Evolutionary conservation across 176 grass and related monocot genomes (phyloP).

Genomic region (Carex littledalei): DNA sequence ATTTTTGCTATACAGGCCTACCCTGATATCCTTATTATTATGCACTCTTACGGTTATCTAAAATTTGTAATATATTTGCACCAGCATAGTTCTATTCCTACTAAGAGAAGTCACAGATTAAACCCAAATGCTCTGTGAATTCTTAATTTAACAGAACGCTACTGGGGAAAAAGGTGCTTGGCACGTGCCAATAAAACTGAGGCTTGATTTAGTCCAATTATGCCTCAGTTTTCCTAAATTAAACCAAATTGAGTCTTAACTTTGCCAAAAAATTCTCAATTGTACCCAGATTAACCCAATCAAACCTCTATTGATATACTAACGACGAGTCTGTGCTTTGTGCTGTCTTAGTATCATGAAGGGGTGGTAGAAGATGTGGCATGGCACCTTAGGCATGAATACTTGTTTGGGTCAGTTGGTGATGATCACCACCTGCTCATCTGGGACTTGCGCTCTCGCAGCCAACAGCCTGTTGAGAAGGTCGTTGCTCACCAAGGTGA

Average conservation of each 20-base stretch:
- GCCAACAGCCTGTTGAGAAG: conserved; percentile 65
- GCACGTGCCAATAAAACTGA: neutral
- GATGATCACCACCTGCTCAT: conserved; percentile 76
- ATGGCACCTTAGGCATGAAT: conserved; percentile 90
- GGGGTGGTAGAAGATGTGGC: conserved; percentile 98
- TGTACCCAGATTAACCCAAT: neutral
- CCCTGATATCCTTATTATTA: neutral
- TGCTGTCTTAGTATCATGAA: conserved; percentile 58
- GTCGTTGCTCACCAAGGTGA: conserved; percentile 90
- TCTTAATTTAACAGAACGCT: neutral
- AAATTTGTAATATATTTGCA: neutral
- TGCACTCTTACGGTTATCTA: neutral
- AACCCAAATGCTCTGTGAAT: neutral
- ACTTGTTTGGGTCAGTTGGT: conserved; percentile 92
- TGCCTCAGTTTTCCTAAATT: neutral
- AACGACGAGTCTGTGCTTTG: neutral
- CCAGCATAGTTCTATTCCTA: neutral
- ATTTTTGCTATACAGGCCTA: neutral
- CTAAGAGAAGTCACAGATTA: neutral
- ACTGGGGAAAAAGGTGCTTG: neutral
- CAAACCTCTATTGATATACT: neutral
- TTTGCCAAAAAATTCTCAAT: neutral
- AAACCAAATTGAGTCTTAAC: neutral
- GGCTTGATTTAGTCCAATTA: neutral
- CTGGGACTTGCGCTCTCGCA: conserved; percentile 66